Base-by-base conservation (phyloP, 768 basidiomycete genomes). In the Lentinula lateritia region DNA sequence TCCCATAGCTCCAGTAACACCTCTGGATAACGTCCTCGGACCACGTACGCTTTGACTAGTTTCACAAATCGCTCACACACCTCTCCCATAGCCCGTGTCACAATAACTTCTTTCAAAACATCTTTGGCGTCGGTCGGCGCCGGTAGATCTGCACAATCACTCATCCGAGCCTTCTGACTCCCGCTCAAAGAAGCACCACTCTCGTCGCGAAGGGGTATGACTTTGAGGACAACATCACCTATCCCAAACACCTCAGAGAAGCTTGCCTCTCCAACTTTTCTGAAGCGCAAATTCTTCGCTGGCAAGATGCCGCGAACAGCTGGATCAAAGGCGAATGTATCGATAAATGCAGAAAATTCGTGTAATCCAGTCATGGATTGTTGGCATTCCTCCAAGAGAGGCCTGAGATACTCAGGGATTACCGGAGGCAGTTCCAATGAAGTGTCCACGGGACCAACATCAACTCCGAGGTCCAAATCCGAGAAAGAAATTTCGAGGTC, bases 241-340 rank as follows among this genome's bases (percentile, higher is more conserved):
- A 95, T 88, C 7, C 90, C 90, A 72, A 93, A 99, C 34, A 99
- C 97, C 70, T 99, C 97, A 0, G 93, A 96, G 73, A 90, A 99
- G 53, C 91, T 93, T 6, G 97, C 97, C 75, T 99, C 97, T 45
- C 96, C 96, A 50, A 98, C 87, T 74, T 99, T 99, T 65, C 75
- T 79, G 73, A 94, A 93, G 6, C 60, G 72, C 23, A 72, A 62
- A 63, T 74, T 65, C 41, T 52, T 63, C 5, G 56, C 35, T 0
- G 32, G 50, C 28, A 61, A 48, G 6, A 69, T 66, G n/a, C 68
- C 66, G 68, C 65, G 35, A n/a, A 90, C 80, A 58, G 90, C 77
- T 2, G 86, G 82, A 67, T 92, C 91, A 64, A 81, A 83, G 9
- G 89, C 90, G 67, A 93, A 93, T 20, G 84, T 83, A 65, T 88